Evolutionary conservation across 192 early-diverging fungal species (phyloP).

Genomic region (Entophlyctis helioformis): DNA sequence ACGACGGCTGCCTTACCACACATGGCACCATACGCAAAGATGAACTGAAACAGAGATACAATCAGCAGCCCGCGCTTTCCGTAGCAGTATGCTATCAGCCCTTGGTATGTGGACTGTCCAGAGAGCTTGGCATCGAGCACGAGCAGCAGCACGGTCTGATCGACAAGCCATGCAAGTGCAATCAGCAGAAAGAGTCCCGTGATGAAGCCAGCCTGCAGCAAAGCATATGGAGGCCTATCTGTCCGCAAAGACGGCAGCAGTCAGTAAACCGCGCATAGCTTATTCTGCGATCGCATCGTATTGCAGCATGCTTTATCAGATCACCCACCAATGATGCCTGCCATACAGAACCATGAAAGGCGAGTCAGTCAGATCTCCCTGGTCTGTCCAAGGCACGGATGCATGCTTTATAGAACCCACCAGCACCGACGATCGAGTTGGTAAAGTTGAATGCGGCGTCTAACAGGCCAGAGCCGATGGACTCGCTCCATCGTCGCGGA

Average conservation of each 20-base stretch:
- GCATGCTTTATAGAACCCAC: slow-evolving; percentile 23
- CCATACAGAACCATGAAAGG: background rate
- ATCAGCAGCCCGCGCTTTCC: slow-evolving; percentile 57
- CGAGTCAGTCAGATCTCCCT: background rate
- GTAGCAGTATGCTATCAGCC: slow-evolving; percentile 69
- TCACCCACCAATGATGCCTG: slow-evolving; percentile 12
- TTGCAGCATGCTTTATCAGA: no score
- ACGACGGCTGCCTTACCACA: slow-evolving; percentile 17
- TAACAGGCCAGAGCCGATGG: slow-evolving; percentile 14
- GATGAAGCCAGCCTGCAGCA: slow-evolving; percentile 66
- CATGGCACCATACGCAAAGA: slow-evolving; percentile 74
- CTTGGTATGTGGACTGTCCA: slow-evolving; percentile 71
- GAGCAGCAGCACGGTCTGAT: slow-evolving; percentile 44
- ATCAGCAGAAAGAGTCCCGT: slow-evolving; percentile 39
- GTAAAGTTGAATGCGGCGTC: slow-evolving; percentile 67
- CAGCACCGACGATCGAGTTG: slow-evolving; percentile 89
- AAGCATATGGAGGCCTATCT: slow-evolving; percentile 75
- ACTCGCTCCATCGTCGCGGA: no score
- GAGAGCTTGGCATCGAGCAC: slow-evolving; percentile 65
- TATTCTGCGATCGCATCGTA: no score
- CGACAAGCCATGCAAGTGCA: slow-evolving; percentile 42
- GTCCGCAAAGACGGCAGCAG: no score
- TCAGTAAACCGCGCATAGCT: no score
- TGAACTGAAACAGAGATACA: slow-evolving; percentile 83
- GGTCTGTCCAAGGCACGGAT: background rate